Conservation (phyloP, 2,329 filamentous ascomycete species). For the Grosmannia serpens region DNA sequence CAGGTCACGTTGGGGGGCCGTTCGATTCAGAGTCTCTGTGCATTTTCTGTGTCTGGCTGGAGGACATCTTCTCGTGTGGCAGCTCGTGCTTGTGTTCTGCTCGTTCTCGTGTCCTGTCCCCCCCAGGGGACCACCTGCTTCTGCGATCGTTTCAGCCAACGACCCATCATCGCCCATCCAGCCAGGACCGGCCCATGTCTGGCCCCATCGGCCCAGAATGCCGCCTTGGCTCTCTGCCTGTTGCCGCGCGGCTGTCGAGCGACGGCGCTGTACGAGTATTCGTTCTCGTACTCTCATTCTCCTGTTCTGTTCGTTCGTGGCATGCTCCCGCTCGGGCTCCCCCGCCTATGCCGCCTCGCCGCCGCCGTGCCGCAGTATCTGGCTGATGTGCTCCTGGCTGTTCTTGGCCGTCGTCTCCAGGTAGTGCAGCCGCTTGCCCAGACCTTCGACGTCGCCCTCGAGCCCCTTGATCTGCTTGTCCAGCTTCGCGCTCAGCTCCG, state of each 20-base stretch:
- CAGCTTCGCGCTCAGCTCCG: constrained; percentile 64
- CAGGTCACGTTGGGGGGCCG: too few species aligned
- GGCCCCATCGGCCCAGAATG: background rate
- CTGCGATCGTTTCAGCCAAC: background rate
- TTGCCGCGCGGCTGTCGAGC: background rate
- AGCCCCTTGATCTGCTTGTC: constrained; percentile 62
- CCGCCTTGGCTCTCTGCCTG: background rate
- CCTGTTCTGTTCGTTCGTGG: too few species aligned
- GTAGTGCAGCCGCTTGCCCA: constrained; percentile 85
- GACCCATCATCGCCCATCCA: background rate
- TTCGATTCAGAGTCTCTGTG: too few species aligned
- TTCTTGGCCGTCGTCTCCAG: constrained; percentile 94
- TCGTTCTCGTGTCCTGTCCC: background rate
- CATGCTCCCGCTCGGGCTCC: background rate
- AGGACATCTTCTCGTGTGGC: too few species aligned
- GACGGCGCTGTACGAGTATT: too few species aligned
- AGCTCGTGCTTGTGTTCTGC: too few species aligned
- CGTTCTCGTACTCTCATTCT: too few species aligned
- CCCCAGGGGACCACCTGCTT: background rate
- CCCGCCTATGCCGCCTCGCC: constrained; percentile 14
- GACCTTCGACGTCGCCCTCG: constrained; percentile 64
- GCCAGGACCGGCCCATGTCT: background rate
- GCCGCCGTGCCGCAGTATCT: constrained; percentile 57
- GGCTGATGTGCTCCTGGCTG: constrained; percentile 79
- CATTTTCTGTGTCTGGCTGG: too few species aligned